Base-by-base conservation (phyloP, 768 basidiomycete species). In the Suillus subluteus region DNA sequence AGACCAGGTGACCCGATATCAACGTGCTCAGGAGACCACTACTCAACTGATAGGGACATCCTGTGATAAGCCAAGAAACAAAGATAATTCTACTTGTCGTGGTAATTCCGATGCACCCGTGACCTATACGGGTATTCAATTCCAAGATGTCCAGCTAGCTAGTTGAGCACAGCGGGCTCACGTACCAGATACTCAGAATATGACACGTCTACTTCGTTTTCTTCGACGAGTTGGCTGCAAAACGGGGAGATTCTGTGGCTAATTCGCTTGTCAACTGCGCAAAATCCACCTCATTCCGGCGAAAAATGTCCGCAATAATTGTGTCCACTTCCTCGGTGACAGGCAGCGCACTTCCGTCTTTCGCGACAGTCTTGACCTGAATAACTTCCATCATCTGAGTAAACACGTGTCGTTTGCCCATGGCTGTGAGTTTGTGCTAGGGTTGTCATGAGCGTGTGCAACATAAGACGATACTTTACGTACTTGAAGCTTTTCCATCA, bases 371-470 rank as follows among this genome's bases (percentile, higher is more conserved):
- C 43, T 78, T 77, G 48, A 72, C 68, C 64, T 74, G 77, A 4
- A 77, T 72, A 41, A 76, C 76, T 48, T 77, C 77, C 70, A 78
- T 77, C 70, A 77, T 71, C 58, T 77, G 77, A 23, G 65, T 35
- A 62, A 77, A 77, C 30, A 78, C 76, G 21, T 77, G 65, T 1
- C 64, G 44, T 58, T 77, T 78, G 41, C 68, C 77, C 76, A 77
- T 78, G 38, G 68, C 75, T 13, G 41, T 59, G 35, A 77, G 58
- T 66, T 70, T 76, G n/a, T 68, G 67, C 76, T 78, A 63, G 32
- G 43, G 12, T 41, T 43, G 68, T 58, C 23, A 58, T 48, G 40
- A 65, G 59, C 32, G 23, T 32, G 7, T 0, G 12, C 11, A 52
- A 32, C 35, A 6, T 37, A 11, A 18, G n/a, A 32, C 13, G 35